A percentile compares a stretch with the other conserved stretches of the same genome.
phyloP scores from a whole-genome alignment of 2,329 filamentous ascomycete genomes.

The Xylariaceae sp. region DNA sequence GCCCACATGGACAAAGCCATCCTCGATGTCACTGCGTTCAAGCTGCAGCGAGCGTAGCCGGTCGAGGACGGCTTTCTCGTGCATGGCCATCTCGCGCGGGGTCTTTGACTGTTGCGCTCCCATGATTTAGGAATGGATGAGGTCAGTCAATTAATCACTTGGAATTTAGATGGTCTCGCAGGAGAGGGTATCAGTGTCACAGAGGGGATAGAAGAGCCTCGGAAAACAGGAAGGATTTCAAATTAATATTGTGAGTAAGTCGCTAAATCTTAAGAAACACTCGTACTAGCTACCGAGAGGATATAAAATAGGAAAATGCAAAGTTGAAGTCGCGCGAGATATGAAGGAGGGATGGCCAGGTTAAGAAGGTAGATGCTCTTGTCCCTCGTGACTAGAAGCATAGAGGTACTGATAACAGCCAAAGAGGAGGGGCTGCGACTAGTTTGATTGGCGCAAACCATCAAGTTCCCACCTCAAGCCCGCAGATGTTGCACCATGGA shows the following conservation, averaged over 20 bases:
- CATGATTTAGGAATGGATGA: constrained; percentile 43
- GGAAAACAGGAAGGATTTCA: too few relatives aligned
- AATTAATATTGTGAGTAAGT: too few relatives aligned
- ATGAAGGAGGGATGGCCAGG: constrained; percentile 11
- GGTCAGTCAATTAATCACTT: neutral
- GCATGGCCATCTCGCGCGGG: constrained; percentile 35
- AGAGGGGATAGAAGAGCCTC: too few relatives aligned
- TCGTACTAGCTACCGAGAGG: too few relatives aligned
- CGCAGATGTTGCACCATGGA: neutral
- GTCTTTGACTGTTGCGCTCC: constrained; percentile 53
- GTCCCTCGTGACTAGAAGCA: constrained; percentile 5
- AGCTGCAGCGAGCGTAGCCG: constrained; percentile 54
- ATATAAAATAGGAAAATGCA: neutral
- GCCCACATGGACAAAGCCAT: constrained; percentile 61
- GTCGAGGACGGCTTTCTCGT: constrained; percentile 54
- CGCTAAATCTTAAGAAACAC: too few relatives aligned
- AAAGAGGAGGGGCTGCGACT: neutral
- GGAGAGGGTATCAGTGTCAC: neutral
- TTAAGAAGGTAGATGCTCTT: constrained; percentile 32
- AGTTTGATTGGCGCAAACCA: constrained; percentile 10
- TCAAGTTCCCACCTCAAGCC: neutral
- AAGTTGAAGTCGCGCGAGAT: neutral
- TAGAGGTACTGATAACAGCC: constrained; percentile 18
- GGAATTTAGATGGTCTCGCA: neutral
- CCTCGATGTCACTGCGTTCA: constrained; percentile 45